These are phyloP conservation scores for Phytophthora pinifolia DNA, from an alignment of 352 stramenopile genomes.

Conservation along the genomic window DNA sequence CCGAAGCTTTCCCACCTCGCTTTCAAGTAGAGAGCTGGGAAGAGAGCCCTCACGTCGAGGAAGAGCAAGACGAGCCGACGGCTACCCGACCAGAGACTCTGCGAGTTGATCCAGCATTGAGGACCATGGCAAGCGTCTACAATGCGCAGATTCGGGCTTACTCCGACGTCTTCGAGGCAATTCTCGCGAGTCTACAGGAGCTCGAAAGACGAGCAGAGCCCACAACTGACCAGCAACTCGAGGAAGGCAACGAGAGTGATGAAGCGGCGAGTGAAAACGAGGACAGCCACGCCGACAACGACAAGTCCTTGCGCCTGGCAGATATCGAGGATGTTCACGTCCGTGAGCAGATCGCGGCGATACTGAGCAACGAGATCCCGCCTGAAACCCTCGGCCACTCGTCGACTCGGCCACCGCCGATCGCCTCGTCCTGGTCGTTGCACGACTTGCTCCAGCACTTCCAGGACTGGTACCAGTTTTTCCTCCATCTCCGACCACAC, in stretches of 20 bases:
- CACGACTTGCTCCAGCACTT: constrained; percentile 32
- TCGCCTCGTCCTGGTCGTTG: constrained; percentile 14
- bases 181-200: constrained; percentile 4
- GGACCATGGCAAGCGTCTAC: constrained; percentile 5
- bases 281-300: background rate
- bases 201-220: background rate
- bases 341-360: constrained; percentile 11
- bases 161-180: constrained; percentile 1
- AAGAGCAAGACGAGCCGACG: too few species aligned
- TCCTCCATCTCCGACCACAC: background rate
- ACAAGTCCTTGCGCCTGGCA: background rate
- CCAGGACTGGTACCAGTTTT: constrained; percentile 19
- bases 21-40: constrained; percentile 1
- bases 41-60: too few species aligned
- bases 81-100: background rate
- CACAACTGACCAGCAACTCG: background rate
- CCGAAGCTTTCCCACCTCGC: constrained; percentile 19
- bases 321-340: constrained; percentile 17
- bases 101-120: background rate
- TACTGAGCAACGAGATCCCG: constrained; percentile 29
- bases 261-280: constrained; percentile 7
- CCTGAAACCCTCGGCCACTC: background rate
- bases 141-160: constrained; percentile 17
- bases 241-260: constrained; percentile 2
- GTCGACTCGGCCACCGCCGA: background rate